A percentile compares a stretch with the other conserved stretches of the same genome.
Evolutionary conservation across 2,329 filamentous ascomycete genomes (phyloP).

Genomic region (Penicillium occitanis): DNA sequence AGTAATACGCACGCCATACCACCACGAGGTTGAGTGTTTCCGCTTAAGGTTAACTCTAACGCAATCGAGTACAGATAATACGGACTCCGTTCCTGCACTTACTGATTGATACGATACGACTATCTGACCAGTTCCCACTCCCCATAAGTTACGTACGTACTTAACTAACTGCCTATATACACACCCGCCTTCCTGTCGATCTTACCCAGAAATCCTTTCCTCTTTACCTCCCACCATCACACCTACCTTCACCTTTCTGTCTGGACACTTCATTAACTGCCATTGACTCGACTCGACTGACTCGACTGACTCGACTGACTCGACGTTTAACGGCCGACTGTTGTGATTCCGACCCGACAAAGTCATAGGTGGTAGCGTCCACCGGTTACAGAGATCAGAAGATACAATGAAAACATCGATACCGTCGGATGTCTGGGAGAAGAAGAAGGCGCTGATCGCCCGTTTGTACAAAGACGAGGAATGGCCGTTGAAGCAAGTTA

Average conservation of each 20-base stretch:
- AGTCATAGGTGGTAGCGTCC: background rate
- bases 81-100: background rate
- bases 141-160: background rate
- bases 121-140: background rate
- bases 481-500: constrained; percentile 48
- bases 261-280: background rate
- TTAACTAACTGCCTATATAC: background rate
- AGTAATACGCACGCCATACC: constrained; percentile 3
- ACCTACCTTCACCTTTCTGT: background rate
- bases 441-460: constrained; percentile 43
- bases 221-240: constrained; percentile 5
- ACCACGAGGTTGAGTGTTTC: constrained; percentile 4
- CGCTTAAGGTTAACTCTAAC: background rate
- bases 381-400: background rate
- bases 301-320: background rate
- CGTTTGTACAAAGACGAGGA: constrained; percentile 46
- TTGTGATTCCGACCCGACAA: background rate
- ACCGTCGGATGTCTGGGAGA: constrained; percentile 46
- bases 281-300: background rate
- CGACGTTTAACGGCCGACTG: background rate
- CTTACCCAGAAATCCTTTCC: constrained; percentile 12
- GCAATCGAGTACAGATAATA: constrained; percentile 10
- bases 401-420: constrained; percentile 44
- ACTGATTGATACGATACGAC: background rate
- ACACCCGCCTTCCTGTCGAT: constrained; percentile 18